Evolutionary conservation across 2,329 filamentous ascomycete species (phyloP).

Genomic region (Fusarium redolens): DNA sequence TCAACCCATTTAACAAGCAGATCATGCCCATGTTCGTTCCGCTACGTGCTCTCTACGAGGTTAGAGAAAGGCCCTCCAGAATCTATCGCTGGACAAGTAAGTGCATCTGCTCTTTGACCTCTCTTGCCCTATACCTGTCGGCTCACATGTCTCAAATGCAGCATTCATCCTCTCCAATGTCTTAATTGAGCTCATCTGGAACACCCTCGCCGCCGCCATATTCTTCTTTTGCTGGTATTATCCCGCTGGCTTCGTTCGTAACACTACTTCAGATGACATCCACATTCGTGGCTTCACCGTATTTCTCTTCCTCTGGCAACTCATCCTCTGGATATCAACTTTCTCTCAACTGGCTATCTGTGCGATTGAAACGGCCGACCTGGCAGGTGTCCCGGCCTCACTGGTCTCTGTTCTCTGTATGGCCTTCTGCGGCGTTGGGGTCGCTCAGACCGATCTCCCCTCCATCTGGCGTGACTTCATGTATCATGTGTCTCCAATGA

Average conservation of each 20-base stretch:
- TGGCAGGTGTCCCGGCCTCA: no score
- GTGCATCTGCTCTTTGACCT: no score
- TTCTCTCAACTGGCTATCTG: no score
- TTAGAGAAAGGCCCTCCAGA: constrained; percentile 74
- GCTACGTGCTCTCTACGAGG: constrained; percentile 74
- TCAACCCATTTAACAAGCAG: constrained; percentile 62
- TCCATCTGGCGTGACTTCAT: no score
- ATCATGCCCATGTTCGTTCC: constrained; percentile 77
- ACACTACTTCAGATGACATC: constrained; percentile 32
- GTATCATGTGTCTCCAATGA: no score
- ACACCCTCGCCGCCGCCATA: constrained; percentile 26
- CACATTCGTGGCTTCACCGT: constrained; percentile 33
- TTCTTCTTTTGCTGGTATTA: constrained; percentile 43
- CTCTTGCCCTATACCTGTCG: no score
- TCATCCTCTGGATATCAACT: no score
- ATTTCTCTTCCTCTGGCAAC: constrained; percentile 33
- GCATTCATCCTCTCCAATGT: constrained; percentile 36
- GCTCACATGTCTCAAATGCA: no score
- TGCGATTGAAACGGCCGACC: no score
- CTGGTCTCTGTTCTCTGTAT: no score
- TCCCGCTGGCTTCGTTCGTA: constrained; percentile 38
- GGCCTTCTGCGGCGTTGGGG: no score
- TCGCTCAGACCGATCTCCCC: no score
- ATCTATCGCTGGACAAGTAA: constrained; percentile 58
- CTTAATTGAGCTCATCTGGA: constrained; percentile 34